Percentiles rank a stretch among this genome's conserved stretches.
phyloP scores from a whole-genome alignment of 495 filamentous ascomycete species.

The Penicillium samsonianum region DNA sequence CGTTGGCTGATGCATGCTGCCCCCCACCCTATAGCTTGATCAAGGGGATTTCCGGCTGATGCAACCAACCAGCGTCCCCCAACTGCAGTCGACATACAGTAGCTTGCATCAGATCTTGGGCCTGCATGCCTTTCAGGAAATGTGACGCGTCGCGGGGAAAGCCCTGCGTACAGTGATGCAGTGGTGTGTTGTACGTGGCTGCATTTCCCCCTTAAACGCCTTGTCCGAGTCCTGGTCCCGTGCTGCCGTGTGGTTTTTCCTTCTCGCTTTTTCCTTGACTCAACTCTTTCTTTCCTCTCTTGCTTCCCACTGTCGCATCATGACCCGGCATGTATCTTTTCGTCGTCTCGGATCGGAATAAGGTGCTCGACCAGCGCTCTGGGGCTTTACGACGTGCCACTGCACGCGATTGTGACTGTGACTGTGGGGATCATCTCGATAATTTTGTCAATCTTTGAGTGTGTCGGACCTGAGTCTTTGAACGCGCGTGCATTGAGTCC shows the following conservation, averaged over 20 bases:
- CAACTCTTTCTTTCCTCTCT: not conserved
- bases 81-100: conserved; percentile 4
- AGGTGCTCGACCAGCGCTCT: conserved; percentile 15
- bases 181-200: conserved; percentile 2
- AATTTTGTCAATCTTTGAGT: not conserved
- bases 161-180: not conserved
- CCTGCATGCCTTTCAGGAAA: conserved; percentile 32
- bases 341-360: conserved; percentile 8
- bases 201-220: conserved; percentile 8
- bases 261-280: not conserved
- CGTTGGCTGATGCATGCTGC: conserved; percentile 1
- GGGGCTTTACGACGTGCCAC: not conserved
- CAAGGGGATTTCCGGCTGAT: not conserved
- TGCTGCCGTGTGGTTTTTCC: not conserved
- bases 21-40: conserved; percentile 2
- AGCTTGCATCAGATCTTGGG: conserved; percentile 14
- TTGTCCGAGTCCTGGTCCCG: not conserved
- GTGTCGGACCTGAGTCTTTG: not conserved
- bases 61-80: conserved; percentile 9
- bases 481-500: not conserved
- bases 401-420: not conserved
- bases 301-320: conserved; percentile 11
- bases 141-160: conserved; percentile 31
- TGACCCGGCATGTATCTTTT: conserved; percentile 19
- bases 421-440: not conserved